Base-by-base conservation (phyloP, 257 asterid species). In the Ilex asprella region DNA sequence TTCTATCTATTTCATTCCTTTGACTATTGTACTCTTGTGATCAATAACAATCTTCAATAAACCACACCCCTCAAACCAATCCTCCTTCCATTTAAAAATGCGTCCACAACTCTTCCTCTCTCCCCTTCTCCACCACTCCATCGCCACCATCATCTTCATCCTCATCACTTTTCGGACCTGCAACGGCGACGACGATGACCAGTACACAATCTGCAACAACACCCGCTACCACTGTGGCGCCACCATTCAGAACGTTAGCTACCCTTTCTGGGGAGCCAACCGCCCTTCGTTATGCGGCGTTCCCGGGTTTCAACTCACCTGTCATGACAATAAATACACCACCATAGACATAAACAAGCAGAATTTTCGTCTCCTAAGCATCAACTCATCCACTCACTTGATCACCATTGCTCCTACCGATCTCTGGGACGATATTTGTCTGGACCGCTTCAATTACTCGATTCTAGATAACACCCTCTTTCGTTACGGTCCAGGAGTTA, bases 371-470 rank as follows among this genome's bases (percentile, higher is more conserved):
- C 55, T 73, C 10, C 62, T 59, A 8, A 16, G 11, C 41, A 59
- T 68, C 6, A 41, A 44, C 4, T 8, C 1, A 0, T 3, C 10
- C 7, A 2, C 0, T 0, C 16, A 30, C 13, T 14, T 13, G 56
- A 12, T 73, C 65, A 73, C 41, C 30, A 55, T 73, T 39, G 78
- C 74, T 10, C 49, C 57, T 8, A 10, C 14, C 15, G 67, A 59
- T 63, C 70, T 73, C 44, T 65, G 67, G 59, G 51, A 55, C 3
- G 60, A 60, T 66, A 10, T 51, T 55, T 75, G 81, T 60, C 71
- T 63, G 13, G 56, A 50, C 15, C 31, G 29, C 3, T 49, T 43
- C 39, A 30, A n/a, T 15, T 49, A 39, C 64, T 59, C 57, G 3
- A 41, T 31, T 46, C 29, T 69, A 10, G 16, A 12, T 54, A 13